Conservation (phyloP, 805 yeast genomes). For the Maudiozyma bulderi region DNA sequence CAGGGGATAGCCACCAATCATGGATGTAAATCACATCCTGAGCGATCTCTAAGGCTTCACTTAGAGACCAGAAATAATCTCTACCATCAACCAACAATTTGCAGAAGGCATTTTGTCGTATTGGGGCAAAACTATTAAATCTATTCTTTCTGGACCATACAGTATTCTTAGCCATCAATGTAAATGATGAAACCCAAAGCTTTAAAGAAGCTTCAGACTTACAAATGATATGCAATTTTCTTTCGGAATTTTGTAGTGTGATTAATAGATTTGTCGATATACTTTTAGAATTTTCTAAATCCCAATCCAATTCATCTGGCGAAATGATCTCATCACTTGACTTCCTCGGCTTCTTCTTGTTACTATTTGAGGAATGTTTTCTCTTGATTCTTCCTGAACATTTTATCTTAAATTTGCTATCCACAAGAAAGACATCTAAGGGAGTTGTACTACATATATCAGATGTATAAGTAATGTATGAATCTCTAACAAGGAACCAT, state of each 20-base stretch:
- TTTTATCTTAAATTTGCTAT: constrained; percentile 53
- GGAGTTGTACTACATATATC: constrained; percentile 82
- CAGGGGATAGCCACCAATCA: constrained; percentile 99
- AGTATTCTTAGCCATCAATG: constrained; percentile 55
- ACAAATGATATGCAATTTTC: constrained; percentile 66
- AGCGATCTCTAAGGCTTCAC: constrained; percentile 88
- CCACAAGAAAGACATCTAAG: constrained; percentile 86
- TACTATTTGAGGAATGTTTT: constrained; percentile 19
- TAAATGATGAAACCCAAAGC: constrained; percentile 69
- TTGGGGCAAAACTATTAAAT: constrained; percentile 88
- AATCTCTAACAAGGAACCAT: constrained; percentile 82
- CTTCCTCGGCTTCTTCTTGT: constrained; percentile 24
- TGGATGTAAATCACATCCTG: constrained; percentile 87
- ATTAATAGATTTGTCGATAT: constrained; percentile 47
- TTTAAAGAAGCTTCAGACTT: constrained; percentile 54
- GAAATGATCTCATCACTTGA: not conserved
- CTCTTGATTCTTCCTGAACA: constrained; percentile 31
- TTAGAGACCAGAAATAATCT: constrained; percentile 93
- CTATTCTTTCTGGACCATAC: constrained; percentile 68
- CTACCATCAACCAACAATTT: constrained; percentile 97
- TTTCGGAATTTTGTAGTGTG: constrained; percentile 61
- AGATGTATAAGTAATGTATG: constrained; percentile 77
- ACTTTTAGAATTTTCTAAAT: constrained; percentile 25
- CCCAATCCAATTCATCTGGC: constrained; percentile 12
- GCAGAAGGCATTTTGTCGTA: constrained; percentile 73